These are phyloP conservation scores for Tillandsia fasciculata DNA, from an alignment of 176 grass and related monocot genomes.

Conservation along the genomic window DNA sequence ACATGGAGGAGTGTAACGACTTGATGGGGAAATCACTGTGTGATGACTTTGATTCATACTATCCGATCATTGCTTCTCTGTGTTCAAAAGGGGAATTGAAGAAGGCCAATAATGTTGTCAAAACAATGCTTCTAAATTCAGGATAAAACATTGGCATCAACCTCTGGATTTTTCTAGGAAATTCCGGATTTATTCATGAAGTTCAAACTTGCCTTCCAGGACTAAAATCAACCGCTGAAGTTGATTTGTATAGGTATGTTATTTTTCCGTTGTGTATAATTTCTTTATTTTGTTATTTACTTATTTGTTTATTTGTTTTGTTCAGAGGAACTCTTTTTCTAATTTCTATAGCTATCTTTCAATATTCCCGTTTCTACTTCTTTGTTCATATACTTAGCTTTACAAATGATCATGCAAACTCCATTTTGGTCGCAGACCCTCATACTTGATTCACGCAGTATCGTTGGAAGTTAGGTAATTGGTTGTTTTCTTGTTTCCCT, in stretches of 20 bases:
- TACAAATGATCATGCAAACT: too few relatives aligned
- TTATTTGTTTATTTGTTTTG: too few relatives aligned
- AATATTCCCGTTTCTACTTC: too few relatives aligned
- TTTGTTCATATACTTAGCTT: too few relatives aligned
- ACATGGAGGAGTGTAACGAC: constrained; percentile 28
- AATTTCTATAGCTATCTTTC: too few relatives aligned
- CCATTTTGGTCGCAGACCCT: too few relatives aligned
- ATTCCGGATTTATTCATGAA: neutral
- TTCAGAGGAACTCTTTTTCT: too few relatives aligned
- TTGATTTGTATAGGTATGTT: neutral
- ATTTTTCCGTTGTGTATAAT: neutral
- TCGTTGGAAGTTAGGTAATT: too few relatives aligned
- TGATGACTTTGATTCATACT: constrained; percentile 73
- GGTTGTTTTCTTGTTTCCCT: too few relatives aligned
- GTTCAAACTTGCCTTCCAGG: neutral
- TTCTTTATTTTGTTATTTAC: too few relatives aligned
- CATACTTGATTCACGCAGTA: too few relatives aligned
- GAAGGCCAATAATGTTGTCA: constrained; percentile 53
- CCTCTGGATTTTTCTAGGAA: neutral
- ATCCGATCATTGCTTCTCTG: constrained; percentile 52
- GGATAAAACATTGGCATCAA: constrained; percentile 19
- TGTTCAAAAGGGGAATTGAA: constrained; percentile 63
- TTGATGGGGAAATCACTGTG: constrained; percentile 40
- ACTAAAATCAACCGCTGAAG: neutral
- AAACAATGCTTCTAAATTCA: constrained; percentile 73